Evolutionary conservation across 257 asterid species (phyloP).

Genomic region (Solanum chilense): DNA sequence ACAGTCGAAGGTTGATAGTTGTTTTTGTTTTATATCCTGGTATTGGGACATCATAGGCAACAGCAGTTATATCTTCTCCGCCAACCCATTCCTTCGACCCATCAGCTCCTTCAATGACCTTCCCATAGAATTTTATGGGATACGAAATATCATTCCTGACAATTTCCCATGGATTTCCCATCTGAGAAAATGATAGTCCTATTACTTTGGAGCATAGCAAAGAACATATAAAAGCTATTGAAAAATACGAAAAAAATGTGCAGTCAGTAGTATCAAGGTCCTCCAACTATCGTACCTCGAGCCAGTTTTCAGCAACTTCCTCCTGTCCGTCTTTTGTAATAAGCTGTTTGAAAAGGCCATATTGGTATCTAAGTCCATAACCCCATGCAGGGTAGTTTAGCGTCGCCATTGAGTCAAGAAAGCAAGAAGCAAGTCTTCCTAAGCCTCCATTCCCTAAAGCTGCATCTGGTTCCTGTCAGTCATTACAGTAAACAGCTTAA

Average conservation of each 20-base stretch:
- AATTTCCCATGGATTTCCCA: slow-evolving; percentile 88
- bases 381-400: slow-evolving; percentile 91
- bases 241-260: neutral
- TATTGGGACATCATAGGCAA: slow-evolving; percentile 78
- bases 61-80: slow-evolving; percentile 68
- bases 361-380: slow-evolving; percentile 74
- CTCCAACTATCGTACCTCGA: slow-evolving; percentile 41
- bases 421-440: slow-evolving; percentile 90
- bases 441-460: slow-evolving; percentile 93
- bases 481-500: neutral
- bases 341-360: slow-evolving; percentile 70
- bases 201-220: neutral
- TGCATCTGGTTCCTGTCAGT: slow-evolving; percentile 70
- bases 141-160: slow-evolving; percentile 62
- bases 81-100: slow-evolving; percentile 72
- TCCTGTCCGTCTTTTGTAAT: slow-evolving; percentile 80
- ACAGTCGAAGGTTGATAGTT: slow-evolving; percentile 66
- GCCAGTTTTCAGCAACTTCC: slow-evolving; percentile 93
- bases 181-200: slow-evolving; percentile 14
- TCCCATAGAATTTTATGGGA: slow-evolving; percentile 65
- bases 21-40: slow-evolving; percentile 82
- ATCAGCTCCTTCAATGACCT: slow-evolving; percentile 49
- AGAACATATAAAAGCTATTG: neutral
- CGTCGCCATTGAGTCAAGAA: slow-evolving; percentile 79
- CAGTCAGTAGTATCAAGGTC: neutral